A percentile compares a stretch with the other conserved stretches of the same genome.
These are phyloP conservation scores for Avena insularis DNA, from an alignment of 176 grass and related monocot species.

Conservation along the genomic window DNA sequence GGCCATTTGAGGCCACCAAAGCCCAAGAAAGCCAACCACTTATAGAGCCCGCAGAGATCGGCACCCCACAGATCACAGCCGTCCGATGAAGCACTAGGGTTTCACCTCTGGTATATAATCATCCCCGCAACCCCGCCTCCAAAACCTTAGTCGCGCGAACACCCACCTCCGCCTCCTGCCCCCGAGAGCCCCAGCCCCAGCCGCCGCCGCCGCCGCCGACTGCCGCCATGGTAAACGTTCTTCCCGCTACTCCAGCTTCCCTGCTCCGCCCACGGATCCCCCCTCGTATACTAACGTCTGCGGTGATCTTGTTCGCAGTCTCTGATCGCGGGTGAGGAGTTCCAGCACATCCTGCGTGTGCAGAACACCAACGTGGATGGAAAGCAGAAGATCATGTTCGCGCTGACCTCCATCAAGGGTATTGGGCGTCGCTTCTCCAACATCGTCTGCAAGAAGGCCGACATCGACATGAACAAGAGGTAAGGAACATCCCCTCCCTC, in stretches of 20 bases:
- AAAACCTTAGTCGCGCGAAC: constrained; percentile 42
- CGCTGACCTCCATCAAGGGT: constrained; percentile 95
- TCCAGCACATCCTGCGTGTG: constrained; percentile 95
- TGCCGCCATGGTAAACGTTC: constrained; percentile 36
- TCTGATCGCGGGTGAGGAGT: constrained; percentile 81
- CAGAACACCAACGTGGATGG: constrained; percentile 96
- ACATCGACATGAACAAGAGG: constrained; percentile 98
- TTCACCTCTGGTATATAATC: constrained; percentile 31
- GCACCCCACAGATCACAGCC: constrained; percentile 21
- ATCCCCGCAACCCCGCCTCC: not conserved
- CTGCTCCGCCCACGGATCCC: not conserved
- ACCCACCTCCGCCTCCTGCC: not conserved
- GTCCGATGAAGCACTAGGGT: constrained; percentile 57
- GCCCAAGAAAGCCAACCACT: not conserved
- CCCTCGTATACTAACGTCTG: not conserved
- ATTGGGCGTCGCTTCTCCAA: constrained; percentile 88
- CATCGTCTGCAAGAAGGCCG: constrained; percentile 96
- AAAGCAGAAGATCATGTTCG: constrained; percentile 97
- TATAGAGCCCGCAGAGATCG: not conserved
- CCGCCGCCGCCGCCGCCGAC: constrained; percentile 20
- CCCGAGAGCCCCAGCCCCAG: not conserved
- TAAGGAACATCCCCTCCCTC: not conserved
- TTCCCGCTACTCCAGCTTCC: not conserved
- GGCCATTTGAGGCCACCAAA: not conserved
- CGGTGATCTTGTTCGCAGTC: constrained; percentile 38